Percentiles rank a stretch among this genome's conserved stretches.
These are phyloP conservation scores for Urtica urens DNA, from an alignment of 306 rosid species.

Conservation along the genomic window DNA sequence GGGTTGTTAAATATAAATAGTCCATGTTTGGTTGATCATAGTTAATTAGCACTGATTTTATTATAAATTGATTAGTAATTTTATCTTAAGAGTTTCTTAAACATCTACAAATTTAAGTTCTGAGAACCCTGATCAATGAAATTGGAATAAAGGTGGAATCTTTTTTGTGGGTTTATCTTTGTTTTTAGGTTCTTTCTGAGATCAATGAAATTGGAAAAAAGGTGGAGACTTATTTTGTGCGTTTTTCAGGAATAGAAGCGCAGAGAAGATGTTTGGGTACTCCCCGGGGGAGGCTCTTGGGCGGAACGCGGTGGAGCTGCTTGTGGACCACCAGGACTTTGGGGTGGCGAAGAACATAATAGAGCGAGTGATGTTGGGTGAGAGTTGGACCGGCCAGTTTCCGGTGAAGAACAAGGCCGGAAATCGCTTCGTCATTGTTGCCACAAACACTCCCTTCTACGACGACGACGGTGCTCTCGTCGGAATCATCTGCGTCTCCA, in stretches of 20 bases:
- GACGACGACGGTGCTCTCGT: slow-evolving; percentile 61
- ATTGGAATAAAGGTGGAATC: too few relatives aligned
- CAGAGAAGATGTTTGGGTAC: slow-evolving; percentile 76
- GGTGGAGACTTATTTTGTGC: too few relatives aligned
- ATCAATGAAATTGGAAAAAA: neutral
- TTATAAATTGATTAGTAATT: too few relatives aligned
- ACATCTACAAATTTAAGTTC: too few relatives aligned
- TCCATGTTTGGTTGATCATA: too few relatives aligned
- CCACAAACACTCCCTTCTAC: slow-evolving; percentile 70
- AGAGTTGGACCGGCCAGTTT: slow-evolving; percentile 87
- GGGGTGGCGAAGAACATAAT: slow-evolving; percentile 37
- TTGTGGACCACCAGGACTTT: slow-evolving; percentile 51
- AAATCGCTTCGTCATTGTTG: slow-evolving; percentile 42
- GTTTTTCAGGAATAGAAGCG: slow-evolving; percentile 84
- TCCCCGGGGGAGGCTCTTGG: slow-evolving; percentile 77
- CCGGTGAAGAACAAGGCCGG: slow-evolving; percentile 69
- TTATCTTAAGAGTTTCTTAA: too few relatives aligned
- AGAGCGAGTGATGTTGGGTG: slow-evolving; percentile 52
- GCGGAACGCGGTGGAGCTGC: slow-evolving; percentile 46
- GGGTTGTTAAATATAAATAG: too few relatives aligned
- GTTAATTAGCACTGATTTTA: too few relatives aligned
- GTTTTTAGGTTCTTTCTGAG: neutral
- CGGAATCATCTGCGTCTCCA: slow-evolving; percentile 68
- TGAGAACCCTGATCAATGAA: too few relatives aligned
- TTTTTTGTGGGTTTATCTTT: neutral